Evolutionary conservation across 2,329 filamentous ascomycete species (phyloP), one percentile per base, ranked within the genome.

Genomic region (Knoxdaviesia capensis): DNA sequence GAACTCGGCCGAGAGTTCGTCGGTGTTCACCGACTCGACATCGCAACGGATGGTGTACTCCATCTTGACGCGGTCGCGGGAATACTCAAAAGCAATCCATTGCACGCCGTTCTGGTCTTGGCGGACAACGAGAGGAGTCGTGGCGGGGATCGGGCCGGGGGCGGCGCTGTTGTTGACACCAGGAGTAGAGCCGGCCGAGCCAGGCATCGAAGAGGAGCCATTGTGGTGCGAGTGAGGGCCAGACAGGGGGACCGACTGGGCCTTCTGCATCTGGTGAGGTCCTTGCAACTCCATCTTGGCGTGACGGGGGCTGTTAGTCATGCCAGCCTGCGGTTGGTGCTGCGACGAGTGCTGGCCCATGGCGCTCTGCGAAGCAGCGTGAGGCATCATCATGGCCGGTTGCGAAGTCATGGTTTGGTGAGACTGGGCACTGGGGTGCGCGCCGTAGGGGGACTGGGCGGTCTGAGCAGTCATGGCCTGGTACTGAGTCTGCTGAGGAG

Each of bases 1-100:
- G 71, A 96, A 96, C 49, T 96, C 88, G 48, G 74, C 67, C 38
- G 74, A 73, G 11, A 98, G 70, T 47, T 78, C 78, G 43, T 94
- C 86, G 38, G 88, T 86, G 54, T 87, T 86, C 47, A 98, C 86
- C 1, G 87, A 94, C 62, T 96, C 90, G 20, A 96, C 90, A 52
- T 96, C 90, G 57, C 90, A 96, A 41, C 90, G 80, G 53, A 98
- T 98, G 1, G 87, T 94, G 62, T 98, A 98, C 60, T 96, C 87
- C 86, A 96, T 94, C 74, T 98, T 98, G 50, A 96, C 87, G 38
- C 88, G 73, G 56, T 98, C 88, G 46, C 88, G 77, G 7, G 88
- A 96, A 58, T 98, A 98, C 59, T 98, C 90, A 48, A 96, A 98
- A 0, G 86, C 86, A 53, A 96, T 96, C 90, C 90, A 96, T 59